Base-by-base conservation (phyloP, 805 yeast species). In the Myxozyma sirexii region DNA sequence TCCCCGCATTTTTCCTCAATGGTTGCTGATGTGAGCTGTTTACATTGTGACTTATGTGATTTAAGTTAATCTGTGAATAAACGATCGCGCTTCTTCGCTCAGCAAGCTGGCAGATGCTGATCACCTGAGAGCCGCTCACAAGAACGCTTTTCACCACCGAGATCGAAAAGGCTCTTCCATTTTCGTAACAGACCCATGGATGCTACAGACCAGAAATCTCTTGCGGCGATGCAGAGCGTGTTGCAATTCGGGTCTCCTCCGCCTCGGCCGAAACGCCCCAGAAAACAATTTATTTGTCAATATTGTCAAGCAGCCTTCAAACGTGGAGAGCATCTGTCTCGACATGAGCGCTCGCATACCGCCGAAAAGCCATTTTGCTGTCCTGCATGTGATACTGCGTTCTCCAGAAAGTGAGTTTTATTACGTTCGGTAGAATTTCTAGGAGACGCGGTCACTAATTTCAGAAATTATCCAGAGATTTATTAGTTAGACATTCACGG, bases 261-360 rank as follows among this genome's bases (percentile, higher is more conserved):
- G 31, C 57, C 57, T 21, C 57, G 57, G 4, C 57, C 57, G 10
- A 41, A 33, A 13, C 43, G 51, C 7, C 43, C 53, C 10, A 31
- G 59, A 8, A 55, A 55, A 44, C 59, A 55, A 41, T 47, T 17
- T 23, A 55, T 55, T 21, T 77, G 80, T 69, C 59, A 58, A 38
- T 62, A 67, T 42, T 76, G 80, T 66, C 43, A 58, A 38, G 74
- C 74, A 65, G 43, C 72, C 5, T 76, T 76, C 71, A 69, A 76
- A 57, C 74, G 80, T n/a, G 71, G 71, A 60, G 80, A 76, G 66
- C 80, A 76, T 60, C 68, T 76, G 45, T 69, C 75, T 31, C 70
- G 80, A 29, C 97, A 91, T 72, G 75, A 79, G 70, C 79, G 91
- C 64, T 78, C 91, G 0, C 97, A 92, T 72, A 83, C 90, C 4